Evolutionary conservation across 2,329 filamentous ascomycete species (phyloP), one percentile per base, ranked within the genome.

Genomic region (Aspergillus melleus): DNA sequence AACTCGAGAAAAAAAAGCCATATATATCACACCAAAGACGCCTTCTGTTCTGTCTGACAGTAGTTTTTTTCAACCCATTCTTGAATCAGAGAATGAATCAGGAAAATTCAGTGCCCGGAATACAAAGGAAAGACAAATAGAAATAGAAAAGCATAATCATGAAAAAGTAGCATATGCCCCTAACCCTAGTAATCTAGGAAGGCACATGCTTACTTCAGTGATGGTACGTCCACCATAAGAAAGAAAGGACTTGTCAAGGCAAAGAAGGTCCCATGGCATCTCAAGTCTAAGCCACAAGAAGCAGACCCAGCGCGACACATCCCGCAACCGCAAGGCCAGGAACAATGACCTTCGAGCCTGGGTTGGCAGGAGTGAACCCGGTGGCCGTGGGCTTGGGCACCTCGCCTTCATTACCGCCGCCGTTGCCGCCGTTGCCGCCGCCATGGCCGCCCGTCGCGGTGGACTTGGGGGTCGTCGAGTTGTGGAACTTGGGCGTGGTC

Each of bases 251-350:
- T 47, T 11, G 63, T n/a, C 44, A 47, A 47, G n/a, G 10, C 14
- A 24, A 49, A 49, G 19, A 49, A 29, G 8, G 24, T 10, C 29
- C 16, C 49, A 39, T 12, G 51, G 2, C 29, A 10, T 24, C 55
- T 19, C n/a, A 3, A 46, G 19, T 49, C 63, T 68, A 73, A 54
- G 68, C 70, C 58, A 73, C 57, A 53, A 71, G 59, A 63, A 72
- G 47, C 53, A 67, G 55, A 2, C 61, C 65, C 26, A 65, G n/a
- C 22, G 54, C 61, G 29, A 65, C 22, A 19, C 64, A 61, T 44
- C 65, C 68, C 30, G 68, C 49, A 49, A 63, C 64, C 58, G 63
- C 65, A 54, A 68, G 63, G 26, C 64, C 62, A 51, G 71, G 68
- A 49, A 68, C 55, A 14, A 66, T 54, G 36, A 73, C 30, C 63